phyloP scores from a whole-genome alignment of 2,329 filamentous ascomycete species.

The Paracamarosporium sp. region DNA sequence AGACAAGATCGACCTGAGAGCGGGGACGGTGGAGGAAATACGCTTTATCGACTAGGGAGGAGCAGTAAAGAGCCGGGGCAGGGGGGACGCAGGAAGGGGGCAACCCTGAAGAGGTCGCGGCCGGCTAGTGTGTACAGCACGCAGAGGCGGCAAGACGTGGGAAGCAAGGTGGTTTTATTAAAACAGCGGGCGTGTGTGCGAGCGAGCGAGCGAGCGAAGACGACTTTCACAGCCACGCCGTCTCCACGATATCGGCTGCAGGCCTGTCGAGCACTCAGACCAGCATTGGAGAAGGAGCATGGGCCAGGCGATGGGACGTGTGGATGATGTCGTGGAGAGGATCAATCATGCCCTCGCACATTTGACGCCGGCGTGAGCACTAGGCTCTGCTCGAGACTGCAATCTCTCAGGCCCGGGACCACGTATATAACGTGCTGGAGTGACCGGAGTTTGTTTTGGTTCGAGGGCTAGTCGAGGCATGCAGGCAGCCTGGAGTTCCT shows the following conservation, averaged over 20 bases:
- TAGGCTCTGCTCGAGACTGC: constrained; percentile 33
- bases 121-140: constrained; percentile 35
- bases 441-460: constrained; percentile 22
- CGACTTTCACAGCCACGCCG: constrained; percentile 30
- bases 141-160: constrained; percentile 39
- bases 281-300: constrained; percentile 33
- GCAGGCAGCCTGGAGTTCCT: constrained; percentile 21
- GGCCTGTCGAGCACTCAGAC: constrained; percentile 40
- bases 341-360: constrained; percentile 37
- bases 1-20: constrained; percentile 39
- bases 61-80: constrained; percentile 38
- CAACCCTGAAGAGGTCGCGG: constrained; percentile 24
- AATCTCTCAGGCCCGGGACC: constrained; percentile 30
- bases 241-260: constrained; percentile 30
- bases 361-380: constrained; percentile 39
- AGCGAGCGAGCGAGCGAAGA: too few species aligned
- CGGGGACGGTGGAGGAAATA: constrained; percentile 36
- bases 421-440: constrained; percentile 30
- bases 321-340: constrained; percentile 29
- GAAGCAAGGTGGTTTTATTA: constrained; percentile 27
- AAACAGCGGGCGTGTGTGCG: too few species aligned
- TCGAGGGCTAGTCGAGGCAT: constrained; percentile 2
- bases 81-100: constrained; percentile 27
- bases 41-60: constrained; percentile 42
- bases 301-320: constrained; percentile 35